Conservation (phyloP, 2,329 filamentous ascomycete genomes). For the Akanthomyces uredinophilus region DNA sequence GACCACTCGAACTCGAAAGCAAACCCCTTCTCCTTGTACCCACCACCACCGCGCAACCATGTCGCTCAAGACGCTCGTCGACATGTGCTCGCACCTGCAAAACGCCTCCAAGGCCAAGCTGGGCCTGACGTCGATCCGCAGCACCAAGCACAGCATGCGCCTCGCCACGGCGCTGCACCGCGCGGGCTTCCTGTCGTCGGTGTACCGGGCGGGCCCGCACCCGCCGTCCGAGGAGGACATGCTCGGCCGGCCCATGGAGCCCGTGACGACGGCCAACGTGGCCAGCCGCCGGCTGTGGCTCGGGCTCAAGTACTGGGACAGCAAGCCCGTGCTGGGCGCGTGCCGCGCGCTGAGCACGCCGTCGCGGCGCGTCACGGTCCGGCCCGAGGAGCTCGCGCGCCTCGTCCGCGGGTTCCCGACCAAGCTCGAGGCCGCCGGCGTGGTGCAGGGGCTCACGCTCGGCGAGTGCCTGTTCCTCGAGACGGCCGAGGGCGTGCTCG, state of each 20-base stretch:
- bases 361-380: slow-evolving; percentile 64
- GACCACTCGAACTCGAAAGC: neutral
- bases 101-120: slow-evolving; percentile 83
- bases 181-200: slow-evolving; percentile 73
- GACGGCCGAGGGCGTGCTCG: slow-evolving; percentile 73
- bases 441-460: slow-evolving; percentile 67
- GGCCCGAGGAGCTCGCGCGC: slow-evolving; percentile 54
- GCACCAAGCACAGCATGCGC: slow-evolving; percentile 73
- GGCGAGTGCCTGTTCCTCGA: slow-evolving; percentile 79
- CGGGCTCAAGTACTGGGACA: slow-evolving; percentile 84
- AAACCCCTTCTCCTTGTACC: neutral
- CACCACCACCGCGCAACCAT: slow-evolving; percentile 22
- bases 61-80: slow-evolving; percentile 63
- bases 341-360: slow-evolving; percentile 68
- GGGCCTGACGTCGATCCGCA: slow-evolving; percentile 75
- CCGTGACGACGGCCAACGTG: slow-evolving; percentile 65
- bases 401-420: slow-evolving; percentile 65
- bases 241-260: slow-evolving; percentile 44
- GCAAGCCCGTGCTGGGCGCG: slow-evolving; percentile 68
- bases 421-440: slow-evolving; percentile 54
- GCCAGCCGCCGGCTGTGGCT: slow-evolving; percentile 76
- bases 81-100: slow-evolving; percentile 86
- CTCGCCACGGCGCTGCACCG: slow-evolving; percentile 75
- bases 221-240: slow-evolving; percentile 46
- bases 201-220: slow-evolving; percentile 63